Evolutionary conservation across 2,329 filamentous ascomycete genomes (phyloP), one percentile per base, ranked within the genome.

Genomic region (Fusarium solani-melongenae): DNA sequence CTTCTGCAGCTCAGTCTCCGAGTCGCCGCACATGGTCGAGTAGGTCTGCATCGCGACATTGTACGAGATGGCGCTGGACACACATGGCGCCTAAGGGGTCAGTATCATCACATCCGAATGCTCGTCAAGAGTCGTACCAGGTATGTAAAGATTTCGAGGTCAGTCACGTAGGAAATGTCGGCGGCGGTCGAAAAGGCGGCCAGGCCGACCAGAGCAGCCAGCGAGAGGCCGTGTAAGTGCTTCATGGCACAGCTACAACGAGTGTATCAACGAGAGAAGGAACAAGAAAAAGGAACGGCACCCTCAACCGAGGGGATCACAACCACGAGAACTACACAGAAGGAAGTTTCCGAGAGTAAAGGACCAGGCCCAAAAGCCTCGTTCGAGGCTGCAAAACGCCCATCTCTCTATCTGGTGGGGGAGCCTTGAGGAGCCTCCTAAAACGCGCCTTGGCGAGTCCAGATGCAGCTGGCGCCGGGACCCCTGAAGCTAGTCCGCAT

Each of bases 21-120:
- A 84, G 29, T 84, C 80, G 15, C 84, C 84, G 70, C 87, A 89
- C 56, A 51, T 62, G 24, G 79, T 80, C 11, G 81, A 79, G 31
- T 80, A 76, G 1, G 87, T 88, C 71, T 85, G 82, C 38, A 73
- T 67, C 66, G 83, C 80, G 71, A 90, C 78, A 64, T 84, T 83
- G 67, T 84, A 82, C 3, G 82, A 84, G 41, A 89, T 66, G 11
- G 86, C 88, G 2, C 77, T 80, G 67, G 84, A 81, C 5, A 83
- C 88, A 76, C 88, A 90, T 27, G 86, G 86, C 41, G 87, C 87
- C 86, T 89, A 29, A 14, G 33, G 29, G 66, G 59, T 73, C 29
- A 73, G 60, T 34, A 66, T 17, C 24, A 66, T 15, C 22, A 15
- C 33, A 5, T 9, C 1, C 20, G 5, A 17, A 14, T 51, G 9